These are phyloP conservation scores for Cordyceps tenuipes DNA, from an alignment of 2,329 filamentous ascomycete genomes.

Conservation along the genomic window DNA sequence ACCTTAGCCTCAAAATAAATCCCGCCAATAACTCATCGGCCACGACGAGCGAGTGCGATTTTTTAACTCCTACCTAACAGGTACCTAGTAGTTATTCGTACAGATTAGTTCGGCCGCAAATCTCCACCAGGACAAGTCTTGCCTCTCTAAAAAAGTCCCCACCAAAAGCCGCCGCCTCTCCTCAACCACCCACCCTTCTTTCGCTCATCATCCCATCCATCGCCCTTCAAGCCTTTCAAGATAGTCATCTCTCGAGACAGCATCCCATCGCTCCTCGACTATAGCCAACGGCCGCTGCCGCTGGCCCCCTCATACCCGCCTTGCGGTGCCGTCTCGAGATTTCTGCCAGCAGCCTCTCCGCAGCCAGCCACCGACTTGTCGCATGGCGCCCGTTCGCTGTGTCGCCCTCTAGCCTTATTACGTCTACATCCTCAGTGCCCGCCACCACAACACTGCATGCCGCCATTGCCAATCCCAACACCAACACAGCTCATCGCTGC, in stretches of 20 bases:
- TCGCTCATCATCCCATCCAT: not conserved
- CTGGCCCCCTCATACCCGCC: not conserved
- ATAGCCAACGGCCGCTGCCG: not conserved
- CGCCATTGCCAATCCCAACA: not conserved
- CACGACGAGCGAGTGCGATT: not conserved
- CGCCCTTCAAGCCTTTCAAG: not conserved
- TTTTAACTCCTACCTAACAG: too few species aligned
- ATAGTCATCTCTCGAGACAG: not conserved
- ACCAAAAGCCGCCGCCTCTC: constrained; percentile 2
- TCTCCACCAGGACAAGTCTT: not conserved
- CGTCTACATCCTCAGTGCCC: not conserved
- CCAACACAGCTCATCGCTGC: constrained; percentile 6
- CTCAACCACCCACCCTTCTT: not conserved
- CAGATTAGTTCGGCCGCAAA: not conserved
- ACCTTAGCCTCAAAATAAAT: not conserved
- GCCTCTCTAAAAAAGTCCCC: not conserved
- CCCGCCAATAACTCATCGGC: not conserved
- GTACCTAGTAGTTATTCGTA: too few species aligned
- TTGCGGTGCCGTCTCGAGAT: not conserved
- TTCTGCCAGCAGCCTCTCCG: not conserved
- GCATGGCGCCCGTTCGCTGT: constrained; percentile 3
- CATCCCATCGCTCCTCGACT: constrained; percentile 2
- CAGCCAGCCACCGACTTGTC: not conserved
- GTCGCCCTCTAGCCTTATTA: not conserved
- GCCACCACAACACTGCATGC: constrained; percentile 5